These are phyloP conservation scores for Hanseniaspora pseudoguilliermondii DNA, from an alignment of 805 yeast species.

Conservation along the genomic window DNA sequence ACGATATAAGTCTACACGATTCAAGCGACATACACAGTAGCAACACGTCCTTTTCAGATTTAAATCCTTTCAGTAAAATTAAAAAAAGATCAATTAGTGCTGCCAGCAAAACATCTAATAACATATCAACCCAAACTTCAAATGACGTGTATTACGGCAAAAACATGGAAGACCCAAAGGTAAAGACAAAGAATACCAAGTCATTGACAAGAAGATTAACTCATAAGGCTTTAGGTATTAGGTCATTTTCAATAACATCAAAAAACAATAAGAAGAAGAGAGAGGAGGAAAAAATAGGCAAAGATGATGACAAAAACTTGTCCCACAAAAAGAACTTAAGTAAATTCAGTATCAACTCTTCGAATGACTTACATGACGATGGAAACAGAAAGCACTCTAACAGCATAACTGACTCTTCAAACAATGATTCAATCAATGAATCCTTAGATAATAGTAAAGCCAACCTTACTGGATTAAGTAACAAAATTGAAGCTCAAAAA, in stretches of 20 bases:
- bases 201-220: slow-evolving; percentile 10
- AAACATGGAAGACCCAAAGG: not conserved
- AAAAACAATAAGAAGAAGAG: slow-evolving; percentile 4
- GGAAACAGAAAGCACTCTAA: not conserved
- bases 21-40: not conserved
- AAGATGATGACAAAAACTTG: not conserved
- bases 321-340: not conserved
- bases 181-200: not conserved
- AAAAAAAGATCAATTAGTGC: not conserved
- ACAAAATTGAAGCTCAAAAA: slow-evolving; percentile 34
- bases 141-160: not conserved
- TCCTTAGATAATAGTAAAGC: slow-evolving; percentile 17
- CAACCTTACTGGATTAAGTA: slow-evolving; percentile 26
- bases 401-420: not conserved
- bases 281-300: not conserved
- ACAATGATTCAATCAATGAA: slow-evolving; percentile 4
- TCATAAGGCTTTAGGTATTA: slow-evolving; percentile 11
- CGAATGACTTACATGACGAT: not conserved
- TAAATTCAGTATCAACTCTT: not conserved
- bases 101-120: not conserved
- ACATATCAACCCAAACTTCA: not conserved
- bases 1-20: slow-evolving; percentile 17
- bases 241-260: slow-evolving; percentile 12
- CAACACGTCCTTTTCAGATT: not conserved
- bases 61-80: not conserved